These are phyloP conservation scores for Zasmidium angulare DNA, from an alignment of 2,329 filamentous ascomycete species.

Conservation along the genomic window DNA sequence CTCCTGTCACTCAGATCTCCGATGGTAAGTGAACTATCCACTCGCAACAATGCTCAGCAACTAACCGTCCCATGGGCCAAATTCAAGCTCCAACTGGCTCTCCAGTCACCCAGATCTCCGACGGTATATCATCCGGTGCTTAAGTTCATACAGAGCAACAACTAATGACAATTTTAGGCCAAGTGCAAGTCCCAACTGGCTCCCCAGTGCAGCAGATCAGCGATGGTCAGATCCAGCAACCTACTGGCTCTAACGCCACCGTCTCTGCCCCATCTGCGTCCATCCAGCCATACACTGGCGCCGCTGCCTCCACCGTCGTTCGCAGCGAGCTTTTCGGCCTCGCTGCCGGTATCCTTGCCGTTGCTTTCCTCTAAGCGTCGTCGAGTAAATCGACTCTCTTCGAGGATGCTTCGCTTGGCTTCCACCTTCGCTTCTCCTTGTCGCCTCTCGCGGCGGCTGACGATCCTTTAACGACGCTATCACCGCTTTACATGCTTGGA, in stretches of 20 bases:
- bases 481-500: not conserved
- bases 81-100: constrained; percentile 31
- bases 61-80: constrained; percentile 31
- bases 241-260: constrained; percentile 15
- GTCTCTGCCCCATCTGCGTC: constrained; percentile 16
- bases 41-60: no score
- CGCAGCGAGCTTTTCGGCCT: constrained; percentile 30
- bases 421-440: not conserved
- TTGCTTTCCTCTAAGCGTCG: constrained; percentile 32
- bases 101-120: no score
- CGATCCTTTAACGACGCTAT: not conserved
- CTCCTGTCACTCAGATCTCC: constrained; percentile 25
- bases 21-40: constrained; percentile 17
- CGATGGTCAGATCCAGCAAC: constrained; percentile 31
- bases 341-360: constrained; percentile 31
- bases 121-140: no score
- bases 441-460: not conserved
- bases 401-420: not conserved
- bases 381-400: constrained; percentile 24
- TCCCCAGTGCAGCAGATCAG: constrained; percentile 30
- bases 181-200: no score
- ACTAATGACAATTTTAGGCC: no score
- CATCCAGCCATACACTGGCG: constrained; percentile 32
- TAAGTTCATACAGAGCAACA: no score
- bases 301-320: constrained; percentile 27